Percentiles rank a stretch among this genome's conserved stretches.
These are phyloP conservation scores for Aspergillus sp. DNA, from an alignment of 2,329 filamentous ascomycete genomes.

Conservation along the genomic window DNA sequence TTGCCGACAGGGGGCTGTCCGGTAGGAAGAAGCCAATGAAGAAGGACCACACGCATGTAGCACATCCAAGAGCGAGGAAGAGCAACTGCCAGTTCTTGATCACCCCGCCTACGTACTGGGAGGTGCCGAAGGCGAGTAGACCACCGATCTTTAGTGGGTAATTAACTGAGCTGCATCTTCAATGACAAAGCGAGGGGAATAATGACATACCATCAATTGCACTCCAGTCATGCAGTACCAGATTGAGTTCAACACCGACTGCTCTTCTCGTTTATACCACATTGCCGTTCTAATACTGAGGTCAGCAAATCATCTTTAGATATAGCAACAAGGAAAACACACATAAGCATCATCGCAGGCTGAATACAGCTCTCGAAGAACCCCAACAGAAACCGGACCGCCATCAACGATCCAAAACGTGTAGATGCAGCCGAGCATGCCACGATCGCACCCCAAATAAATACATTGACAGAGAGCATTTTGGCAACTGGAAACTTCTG, in stretches of 20 bases:
- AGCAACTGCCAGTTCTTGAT: conserved; percentile 66
- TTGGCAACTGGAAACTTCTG: conserved; percentile 52
- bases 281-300: conserved; percentile 51
- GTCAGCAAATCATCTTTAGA: no score
- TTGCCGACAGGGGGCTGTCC: conserved; percentile 67
- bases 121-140: conserved; percentile 56
- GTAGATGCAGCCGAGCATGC: conserved; percentile 48
- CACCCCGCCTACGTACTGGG: conserved; percentile 51
- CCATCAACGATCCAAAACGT: conserved; percentile 38
- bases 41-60: conserved; percentile 40
- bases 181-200: no score
- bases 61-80: conserved; percentile 62
- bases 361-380: conserved; percentile 12
- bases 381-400: conserved; percentile 16
- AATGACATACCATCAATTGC: conserved; percentile 54
- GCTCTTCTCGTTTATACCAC: conserved; percentile 70
- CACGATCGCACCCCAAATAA: conserved; percentile 56
- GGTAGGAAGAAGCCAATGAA: conserved; percentile 63
- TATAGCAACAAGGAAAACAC: no score
- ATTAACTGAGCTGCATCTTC: no score
- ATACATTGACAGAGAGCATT: conserved; percentile 51
- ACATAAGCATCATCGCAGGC: conserved; percentile 50
- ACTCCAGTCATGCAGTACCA: conserved; percentile 74
- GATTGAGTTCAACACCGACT: conserved; percentile 63
- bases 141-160: conserved; percentile 57